These are phyloP conservation scores for Tagetes patula DNA, from an alignment of 129 eudicot species.

Conservation along the genomic window DNA sequence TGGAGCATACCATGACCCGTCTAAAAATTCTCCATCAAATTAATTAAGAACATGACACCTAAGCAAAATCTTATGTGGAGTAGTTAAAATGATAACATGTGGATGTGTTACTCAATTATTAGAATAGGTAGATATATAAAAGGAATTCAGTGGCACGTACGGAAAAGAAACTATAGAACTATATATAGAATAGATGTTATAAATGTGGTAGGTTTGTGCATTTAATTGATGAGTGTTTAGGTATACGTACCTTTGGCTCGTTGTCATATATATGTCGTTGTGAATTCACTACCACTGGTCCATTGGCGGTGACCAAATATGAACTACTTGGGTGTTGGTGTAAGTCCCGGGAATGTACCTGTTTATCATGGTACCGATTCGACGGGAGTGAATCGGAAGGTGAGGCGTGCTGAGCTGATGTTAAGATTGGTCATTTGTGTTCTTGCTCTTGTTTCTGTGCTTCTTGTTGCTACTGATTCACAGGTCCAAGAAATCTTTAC, in stretches of 20 bases:
- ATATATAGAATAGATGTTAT: neutral
- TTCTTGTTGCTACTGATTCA: constrained; percentile 63
- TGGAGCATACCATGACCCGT: no score
- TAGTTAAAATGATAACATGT: no score
- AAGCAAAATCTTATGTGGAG: no score
- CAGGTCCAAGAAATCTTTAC: constrained; percentile 71
- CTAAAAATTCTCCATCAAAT: no score
- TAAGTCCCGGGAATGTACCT: constrained; percentile 2
- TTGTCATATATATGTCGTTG: no score
- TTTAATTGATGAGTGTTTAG: neutral
- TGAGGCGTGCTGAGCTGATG: constrained; percentile 59
- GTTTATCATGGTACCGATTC: neutral
- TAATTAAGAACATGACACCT: no score
- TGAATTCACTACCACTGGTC: neutral
- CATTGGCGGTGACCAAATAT: neutral
- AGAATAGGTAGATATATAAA: no score
- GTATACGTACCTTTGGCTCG: neutral
- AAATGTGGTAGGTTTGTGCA: constrained; percentile 8
- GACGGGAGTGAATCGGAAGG: constrained; percentile 53
- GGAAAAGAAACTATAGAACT: neutral
- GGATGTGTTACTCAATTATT: no score
- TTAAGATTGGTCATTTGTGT: constrained; percentile 61
- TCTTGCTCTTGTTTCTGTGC: constrained; percentile 59
- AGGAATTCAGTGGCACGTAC: no score
- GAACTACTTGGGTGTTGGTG: constrained; percentile 18